These are phyloP conservation scores for Suillus plorans DNA, from an alignment of 768 basidiomycete genomes.

Conservation along the genomic window DNA sequence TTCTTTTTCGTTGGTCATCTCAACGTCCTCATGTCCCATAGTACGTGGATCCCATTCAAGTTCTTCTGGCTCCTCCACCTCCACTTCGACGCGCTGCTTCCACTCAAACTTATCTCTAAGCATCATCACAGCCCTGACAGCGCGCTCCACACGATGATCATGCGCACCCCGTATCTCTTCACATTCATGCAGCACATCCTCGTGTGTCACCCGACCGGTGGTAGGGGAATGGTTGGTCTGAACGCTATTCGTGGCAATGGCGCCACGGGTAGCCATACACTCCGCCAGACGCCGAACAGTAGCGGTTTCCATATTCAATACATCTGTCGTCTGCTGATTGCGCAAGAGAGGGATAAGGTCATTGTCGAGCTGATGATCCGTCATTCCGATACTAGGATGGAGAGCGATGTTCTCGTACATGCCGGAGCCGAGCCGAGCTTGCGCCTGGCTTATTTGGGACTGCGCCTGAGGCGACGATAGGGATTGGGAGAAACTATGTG, in stretches of 20 bases:
- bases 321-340: constrained; percentile 78
- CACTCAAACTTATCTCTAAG: constrained; percentile 80
- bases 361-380: constrained; percentile 69
- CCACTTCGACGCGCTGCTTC: constrained; percentile 78
- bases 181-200: constrained; percentile 68
- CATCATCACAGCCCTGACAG: constrained; percentile 76
- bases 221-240: constrained; percentile 36
- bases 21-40: constrained; percentile 21
- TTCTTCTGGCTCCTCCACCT: constrained; percentile 78
- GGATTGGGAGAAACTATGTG: constrained; percentile 70
- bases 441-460: constrained; percentile 16
- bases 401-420: constrained; percentile 67
- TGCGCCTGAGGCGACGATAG: constrained; percentile 42
- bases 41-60: constrained; percentile 64
- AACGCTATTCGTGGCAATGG: constrained; percentile 41
- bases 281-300: constrained; percentile 69
- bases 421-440: constrained; percentile 16
- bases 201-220: constrained; percentile 35
- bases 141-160: constrained; percentile 74
- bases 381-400: constrained; percentile 57
- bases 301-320: constrained; percentile 68
- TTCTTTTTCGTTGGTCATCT: constrained; percentile 12
- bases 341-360: constrained; percentile 74
- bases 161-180: constrained; percentile 66
- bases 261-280: constrained; percentile 62